phyloP scores from a whole-genome alignment of 2,329 filamentous ascomycete genomes.

The Microdochium trichocladiopsis region DNA sequence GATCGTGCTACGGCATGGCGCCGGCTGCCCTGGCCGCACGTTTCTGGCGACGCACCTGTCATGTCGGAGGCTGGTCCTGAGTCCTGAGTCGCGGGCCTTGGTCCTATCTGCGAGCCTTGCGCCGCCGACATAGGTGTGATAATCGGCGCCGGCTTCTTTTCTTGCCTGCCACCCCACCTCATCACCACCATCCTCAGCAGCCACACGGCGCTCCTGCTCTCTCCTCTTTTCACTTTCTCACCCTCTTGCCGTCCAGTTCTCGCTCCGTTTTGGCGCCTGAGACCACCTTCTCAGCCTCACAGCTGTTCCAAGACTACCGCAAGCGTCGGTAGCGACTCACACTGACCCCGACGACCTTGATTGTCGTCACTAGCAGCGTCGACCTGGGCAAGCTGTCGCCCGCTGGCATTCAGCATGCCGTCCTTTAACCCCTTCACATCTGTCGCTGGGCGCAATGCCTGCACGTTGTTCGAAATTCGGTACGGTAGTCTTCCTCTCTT shows the following conservation, averaged over 20 bases:
- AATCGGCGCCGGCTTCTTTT: neutral
- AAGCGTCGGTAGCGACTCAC: too few relatives aligned
- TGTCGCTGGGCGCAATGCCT: constrained; percentile 41
- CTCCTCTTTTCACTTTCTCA: neutral
- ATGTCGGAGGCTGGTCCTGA: neutral
- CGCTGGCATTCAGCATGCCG: constrained; percentile 33
- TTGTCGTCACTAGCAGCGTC: neutral
- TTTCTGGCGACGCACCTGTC: neutral
- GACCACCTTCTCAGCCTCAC: too few relatives aligned
- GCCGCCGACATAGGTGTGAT: constrained; percentile 1
- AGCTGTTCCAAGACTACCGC: too few relatives aligned
- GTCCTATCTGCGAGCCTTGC: neutral
- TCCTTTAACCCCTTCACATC: constrained; percentile 49
- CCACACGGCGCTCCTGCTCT: constrained; percentile 2
- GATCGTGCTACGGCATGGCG: neutral
- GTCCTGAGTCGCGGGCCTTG: neutral
- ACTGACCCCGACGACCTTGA: too few relatives aligned
- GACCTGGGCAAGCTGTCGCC: neutral
- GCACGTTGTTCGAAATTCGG: constrained; percentile 53
- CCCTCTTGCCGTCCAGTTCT: neutral
- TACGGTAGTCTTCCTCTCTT: constrained; percentile 18
- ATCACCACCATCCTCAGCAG: neutral
- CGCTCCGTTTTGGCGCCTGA: too few relatives aligned
- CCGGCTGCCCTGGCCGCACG: neutral
- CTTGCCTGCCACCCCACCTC: neutral